A percentile compares a stretch with the other conserved stretches of the same genome.
Conservation (phyloP, 1,284 basidiomycete genomes). For the Sanghuangporus baumii region DNA sequence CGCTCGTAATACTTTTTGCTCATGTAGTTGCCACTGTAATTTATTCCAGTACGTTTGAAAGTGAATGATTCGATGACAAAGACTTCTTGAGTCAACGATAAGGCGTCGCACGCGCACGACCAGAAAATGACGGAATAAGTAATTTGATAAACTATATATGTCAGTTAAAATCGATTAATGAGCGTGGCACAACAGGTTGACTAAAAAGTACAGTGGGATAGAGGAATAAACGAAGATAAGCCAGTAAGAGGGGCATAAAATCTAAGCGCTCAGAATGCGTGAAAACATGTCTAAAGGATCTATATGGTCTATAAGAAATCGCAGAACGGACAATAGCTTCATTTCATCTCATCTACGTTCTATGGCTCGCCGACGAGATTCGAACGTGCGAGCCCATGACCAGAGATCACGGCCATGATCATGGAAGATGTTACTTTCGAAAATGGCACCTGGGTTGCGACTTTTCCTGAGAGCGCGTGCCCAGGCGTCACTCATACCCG, state of each 20-base stretch:
- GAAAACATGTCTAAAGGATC: no score
- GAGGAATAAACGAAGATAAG: no score
- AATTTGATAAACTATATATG: no score
- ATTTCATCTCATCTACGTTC: neutral
- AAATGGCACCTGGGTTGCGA: neutral
- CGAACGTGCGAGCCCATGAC: conserved; percentile 8
- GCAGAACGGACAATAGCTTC: no score
- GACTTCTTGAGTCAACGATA: neutral
- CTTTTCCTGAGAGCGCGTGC: neutral
- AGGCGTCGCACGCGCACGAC: neutral
- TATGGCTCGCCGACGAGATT: neutral
- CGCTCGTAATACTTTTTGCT: neutral
- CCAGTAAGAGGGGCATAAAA: no score
- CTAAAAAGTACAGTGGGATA: no score
- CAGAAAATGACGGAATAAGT: no score
- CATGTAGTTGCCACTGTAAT: neutral
- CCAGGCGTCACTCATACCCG: conserved; percentile 6
- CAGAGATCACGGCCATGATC: conserved; percentile 7
- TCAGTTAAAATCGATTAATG: no score
- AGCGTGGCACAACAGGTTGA: no score
- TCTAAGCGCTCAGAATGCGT: no score
- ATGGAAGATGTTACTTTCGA: conserved; percentile 8
- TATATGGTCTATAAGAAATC: no score
- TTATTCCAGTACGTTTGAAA: neutral
- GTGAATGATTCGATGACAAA: neutral